Evolutionary conservation across 148 eudicot genomes (phyloP), one percentile per base, ranked within the genome.

Genomic region (Heliosperma pusillum): DNA sequence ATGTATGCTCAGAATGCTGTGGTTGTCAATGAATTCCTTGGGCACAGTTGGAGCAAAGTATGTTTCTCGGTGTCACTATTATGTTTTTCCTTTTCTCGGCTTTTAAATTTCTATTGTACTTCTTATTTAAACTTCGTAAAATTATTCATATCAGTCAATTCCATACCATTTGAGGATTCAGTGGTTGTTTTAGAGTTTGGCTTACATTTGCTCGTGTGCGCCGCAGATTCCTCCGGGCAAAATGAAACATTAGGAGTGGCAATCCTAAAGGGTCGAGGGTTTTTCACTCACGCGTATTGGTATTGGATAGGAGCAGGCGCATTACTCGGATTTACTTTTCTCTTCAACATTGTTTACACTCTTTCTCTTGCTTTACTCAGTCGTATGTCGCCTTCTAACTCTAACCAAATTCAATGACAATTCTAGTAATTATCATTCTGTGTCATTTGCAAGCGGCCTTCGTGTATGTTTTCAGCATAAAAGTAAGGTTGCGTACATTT

Each of bases 1-100:
- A 92, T 88, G 94, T 92, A 92, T 78, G 92, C 82, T 56, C 85
- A 85, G 60, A 87, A 79, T 73, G 92, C 91, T 44, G 29, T 92
- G 9, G 58, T 79, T 65, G 90, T 85, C 70, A 92, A 92, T 71
- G 97, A 92, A 76, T 86, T 92, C 78, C 84, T 79, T 13, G 97
- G 97, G 29, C 69, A 86, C 30, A 82, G 80, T 59, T 92, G 97
- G 97, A 76, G 74, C 22, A 52, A 76, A 1, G 97, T 92, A 86
- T 57, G 91, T 76, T 50, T 29, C 30, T 29, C 1, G 30, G 30
- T 1, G 30, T 29, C 30, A 29, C 30, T 29, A 29, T 29, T 29
- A 3, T 1, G 30, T 29, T 29, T 29, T 3, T 3, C 30, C 30
- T 29, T 29, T 3, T 29, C 30, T 29, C 30, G 3, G 3, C 1